These are phyloP conservation scores for Cladophialophora psammophila DNA, from an alignment of 2,329 filamentous ascomycete genomes.

Conservation along the genomic window DNA sequence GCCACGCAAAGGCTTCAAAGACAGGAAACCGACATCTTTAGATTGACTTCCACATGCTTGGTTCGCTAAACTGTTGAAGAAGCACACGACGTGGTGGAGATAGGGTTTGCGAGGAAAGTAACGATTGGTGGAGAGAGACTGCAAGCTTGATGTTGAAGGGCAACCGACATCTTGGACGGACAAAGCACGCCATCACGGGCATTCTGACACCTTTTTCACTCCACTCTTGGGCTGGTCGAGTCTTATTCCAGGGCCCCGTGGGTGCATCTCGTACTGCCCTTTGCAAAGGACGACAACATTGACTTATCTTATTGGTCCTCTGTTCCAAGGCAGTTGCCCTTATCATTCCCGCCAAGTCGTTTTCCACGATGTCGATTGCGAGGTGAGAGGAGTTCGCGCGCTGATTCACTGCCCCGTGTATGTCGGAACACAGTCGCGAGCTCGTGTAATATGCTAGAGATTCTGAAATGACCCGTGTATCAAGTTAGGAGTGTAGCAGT, in stretches of 20 bases:
- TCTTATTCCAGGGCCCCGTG: not conserved
- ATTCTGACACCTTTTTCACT: conserved; percentile 16
- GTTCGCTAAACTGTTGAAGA: not conserved
- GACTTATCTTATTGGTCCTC: conserved; percentile 3
- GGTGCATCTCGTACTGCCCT: not conserved
- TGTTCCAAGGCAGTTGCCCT: not conserved
- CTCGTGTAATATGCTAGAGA: not conserved
- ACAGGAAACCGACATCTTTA: not conserved
- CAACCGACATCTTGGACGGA: conserved; percentile 11
- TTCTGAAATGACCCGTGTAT: not conserved
- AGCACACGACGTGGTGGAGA: conserved; percentile 13
- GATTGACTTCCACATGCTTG: conserved; percentile 1
- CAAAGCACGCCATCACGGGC: conserved; percentile 21
- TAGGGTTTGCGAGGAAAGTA: not conserved
- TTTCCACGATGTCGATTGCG: not conserved
- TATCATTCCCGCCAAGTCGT: conserved; percentile 1
- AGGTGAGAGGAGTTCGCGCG: not conserved
- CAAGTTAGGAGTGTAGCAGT: not conserved
- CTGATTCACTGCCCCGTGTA: not conserved
- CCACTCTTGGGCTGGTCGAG: conserved; percentile 14
- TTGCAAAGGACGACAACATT: not conserved
- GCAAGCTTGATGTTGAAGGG: not conserved
- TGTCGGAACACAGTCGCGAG: not conserved
- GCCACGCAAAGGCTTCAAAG: not conserved
- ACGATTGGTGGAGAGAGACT: conserved; percentile 14